Evolutionary conservation across 2,329 filamentous ascomycete species (phyloP).

Genomic region (Fusarium subtropicale): DNA sequence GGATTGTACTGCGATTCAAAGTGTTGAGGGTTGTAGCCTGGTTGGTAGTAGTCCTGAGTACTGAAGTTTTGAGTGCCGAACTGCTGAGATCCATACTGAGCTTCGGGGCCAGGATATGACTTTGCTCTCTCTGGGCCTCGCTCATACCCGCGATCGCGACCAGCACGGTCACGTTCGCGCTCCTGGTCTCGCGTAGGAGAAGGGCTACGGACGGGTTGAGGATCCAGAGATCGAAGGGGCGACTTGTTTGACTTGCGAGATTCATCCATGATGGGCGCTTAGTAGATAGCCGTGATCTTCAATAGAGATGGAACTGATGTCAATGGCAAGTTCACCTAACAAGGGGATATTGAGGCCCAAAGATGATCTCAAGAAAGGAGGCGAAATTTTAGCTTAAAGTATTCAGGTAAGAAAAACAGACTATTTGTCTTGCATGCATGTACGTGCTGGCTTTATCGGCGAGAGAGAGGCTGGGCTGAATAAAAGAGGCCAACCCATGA

Average conservation of each 20-base stretch:
- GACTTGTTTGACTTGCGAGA: constrained; percentile 40
- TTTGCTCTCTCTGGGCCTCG: constrained; percentile 39
- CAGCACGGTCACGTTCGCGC: constrained; percentile 15
- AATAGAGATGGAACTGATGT: neutral
- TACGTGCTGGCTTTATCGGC: constrained; percentile 31
- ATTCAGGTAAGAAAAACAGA: neutral
- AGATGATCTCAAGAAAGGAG: constrained; percentile 12
- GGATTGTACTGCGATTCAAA: constrained; percentile 41
- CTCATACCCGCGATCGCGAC: constrained; percentile 15
- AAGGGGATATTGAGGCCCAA: constrained; percentile 13
- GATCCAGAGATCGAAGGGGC: constrained; percentile 46
- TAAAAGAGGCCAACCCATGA: constrained; percentile 42
- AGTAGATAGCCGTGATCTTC: neutral
- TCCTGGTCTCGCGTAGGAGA: constrained; percentile 40
- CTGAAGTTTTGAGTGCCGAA: constrained; percentile 27
- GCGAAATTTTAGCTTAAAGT: constrained; percentile 15
- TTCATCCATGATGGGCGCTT: constrained; percentile 31
- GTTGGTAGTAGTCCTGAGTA: constrained; percentile 34
- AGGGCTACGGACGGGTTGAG: constrained; percentile 45
- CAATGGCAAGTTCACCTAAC: neutral
- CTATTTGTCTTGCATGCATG: constrained; percentile 22
- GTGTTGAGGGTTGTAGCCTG: constrained; percentile 34
- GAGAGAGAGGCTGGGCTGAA: constrained; percentile 41
- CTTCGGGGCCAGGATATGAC: constrained; percentile 37
- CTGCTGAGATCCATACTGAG: constrained; percentile 37